A percentile compares a stretch with the other conserved stretches of the same genome.
Evolutionary conservation across 441 rosid genomes (phyloP).

Genomic region (Flueggea neowawraea): DNA sequence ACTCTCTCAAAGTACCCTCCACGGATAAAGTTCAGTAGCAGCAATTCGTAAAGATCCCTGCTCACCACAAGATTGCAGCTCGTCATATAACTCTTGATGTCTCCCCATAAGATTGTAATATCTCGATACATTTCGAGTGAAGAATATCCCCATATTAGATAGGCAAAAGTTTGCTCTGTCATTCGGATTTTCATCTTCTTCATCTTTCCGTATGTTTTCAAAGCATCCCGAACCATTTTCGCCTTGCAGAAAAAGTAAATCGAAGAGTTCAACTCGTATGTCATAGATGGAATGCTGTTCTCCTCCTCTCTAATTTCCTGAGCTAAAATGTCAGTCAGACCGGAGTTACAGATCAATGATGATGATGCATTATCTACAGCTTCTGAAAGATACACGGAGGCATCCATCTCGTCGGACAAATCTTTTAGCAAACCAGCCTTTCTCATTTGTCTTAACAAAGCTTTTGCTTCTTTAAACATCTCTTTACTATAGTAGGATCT

Average conservation of each 20-base stretch:
- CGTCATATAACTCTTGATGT: slow-evolving; percentile 66
- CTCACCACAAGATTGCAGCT: no score
- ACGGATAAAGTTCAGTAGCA: no score
- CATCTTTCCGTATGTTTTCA: slow-evolving; percentile 50
- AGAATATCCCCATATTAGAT: slow-evolving; percentile 48
- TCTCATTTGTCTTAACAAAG: slow-evolving; percentile 43
- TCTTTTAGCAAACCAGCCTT: no score
- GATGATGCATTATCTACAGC: no score
- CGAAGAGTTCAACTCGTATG: slow-evolving; percentile 68
- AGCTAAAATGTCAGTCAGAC: slow-evolving; percentile 35
- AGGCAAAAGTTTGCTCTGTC: no score
- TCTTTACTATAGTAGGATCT: slow-evolving; percentile 44
- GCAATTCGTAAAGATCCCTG: no score
- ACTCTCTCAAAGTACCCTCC: no score
- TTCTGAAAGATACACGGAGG: no score
- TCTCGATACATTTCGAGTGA: slow-evolving; percentile 61
- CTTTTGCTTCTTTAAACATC: slow-evolving; percentile 59
- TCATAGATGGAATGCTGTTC: no score
- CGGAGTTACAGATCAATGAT: slow-evolving; percentile 24
- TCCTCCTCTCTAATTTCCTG: slow-evolving; percentile 34
- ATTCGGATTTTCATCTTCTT: slow-evolving; percentile 42
- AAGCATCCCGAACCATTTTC: slow-evolving; percentile 72
- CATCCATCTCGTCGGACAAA: no score
- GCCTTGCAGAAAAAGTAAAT: slow-evolving; percentile 82
- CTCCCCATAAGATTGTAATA: slow-evolving; percentile 77